phyloP scores from a whole-genome alignment of 345 rosid species.

The Bruguiera sexangula region DNA sequence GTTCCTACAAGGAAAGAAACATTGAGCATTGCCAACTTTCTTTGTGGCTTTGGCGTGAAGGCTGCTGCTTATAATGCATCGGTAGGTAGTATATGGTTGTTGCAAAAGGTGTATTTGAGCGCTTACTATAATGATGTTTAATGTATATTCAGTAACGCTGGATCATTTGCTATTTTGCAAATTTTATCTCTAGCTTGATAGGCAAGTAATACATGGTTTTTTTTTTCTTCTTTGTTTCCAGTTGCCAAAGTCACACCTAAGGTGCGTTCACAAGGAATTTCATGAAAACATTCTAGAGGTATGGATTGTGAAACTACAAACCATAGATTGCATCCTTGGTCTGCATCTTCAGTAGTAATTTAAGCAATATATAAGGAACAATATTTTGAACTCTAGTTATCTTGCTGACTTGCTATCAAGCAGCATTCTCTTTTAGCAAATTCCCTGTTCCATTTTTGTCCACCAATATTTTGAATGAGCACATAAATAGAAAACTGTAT shows the following conservation, averaged over 20 bases:
- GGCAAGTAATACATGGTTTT: slow-evolving; percentile 14
- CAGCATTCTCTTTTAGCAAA: background rate
- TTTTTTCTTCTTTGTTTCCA: slow-evolving; percentile 31
- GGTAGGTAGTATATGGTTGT: slow-evolving; percentile 33
- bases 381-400: background rate
- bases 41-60: slow-evolving; percentile 58
- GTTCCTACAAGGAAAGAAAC: slow-evolving; percentile 91
- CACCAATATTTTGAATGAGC: too few relatives aligned
- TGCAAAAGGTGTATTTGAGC: background rate
- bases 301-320: slow-evolving; percentile 13
- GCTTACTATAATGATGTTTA: background rate
- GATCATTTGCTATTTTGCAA: background rate
- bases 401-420: slow-evolving; percentile 3
- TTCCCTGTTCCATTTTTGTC: background rate
- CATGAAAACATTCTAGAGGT: slow-evolving; percentile 73
- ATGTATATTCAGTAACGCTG: too few relatives aligned
- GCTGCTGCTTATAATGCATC: slow-evolving; percentile 92
- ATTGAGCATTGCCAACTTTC: slow-evolving; percentile 57
- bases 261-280: slow-evolving; percentile 74
- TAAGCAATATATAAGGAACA: background rate
- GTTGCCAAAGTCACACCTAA: slow-evolving; percentile 73
- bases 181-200: background rate
- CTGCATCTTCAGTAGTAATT: background rate
- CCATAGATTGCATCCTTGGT: slow-evolving; percentile 1
- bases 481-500: background rate